These are phyloP conservation scores for Apiotrichum sp. DNA, from an alignment of 1,284 basidiomycete genomes.

Conservation along the genomic window DNA sequence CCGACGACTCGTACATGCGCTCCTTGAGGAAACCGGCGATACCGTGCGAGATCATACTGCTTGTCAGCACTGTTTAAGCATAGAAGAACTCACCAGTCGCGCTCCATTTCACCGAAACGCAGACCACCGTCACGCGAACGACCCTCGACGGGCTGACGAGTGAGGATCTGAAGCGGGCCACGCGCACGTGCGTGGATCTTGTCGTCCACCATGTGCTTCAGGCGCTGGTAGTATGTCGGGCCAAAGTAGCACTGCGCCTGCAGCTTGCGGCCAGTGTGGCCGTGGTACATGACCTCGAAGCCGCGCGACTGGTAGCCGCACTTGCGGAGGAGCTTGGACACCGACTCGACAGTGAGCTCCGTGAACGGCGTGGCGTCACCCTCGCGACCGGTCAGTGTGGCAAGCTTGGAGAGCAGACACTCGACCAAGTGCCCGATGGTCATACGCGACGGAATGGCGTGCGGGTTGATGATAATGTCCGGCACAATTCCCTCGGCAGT, in stretches of 20 bases:
- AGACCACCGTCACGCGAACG: conserved; percentile 95
- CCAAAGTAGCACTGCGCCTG: conserved; percentile 98
- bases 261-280: conserved; percentile 92
- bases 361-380: conserved; percentile 99
- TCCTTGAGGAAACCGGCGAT: conserved; percentile 97
- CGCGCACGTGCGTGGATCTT: conserved; percentile 98
- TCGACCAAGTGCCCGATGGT: conserved; percentile 99
- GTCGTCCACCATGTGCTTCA: conserved; percentile 99
- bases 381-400: conserved; percentile 91
- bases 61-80: too few relatives aligned
- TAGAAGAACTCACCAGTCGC: conserved; percentile 48
- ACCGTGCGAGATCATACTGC: conserved; percentile 93
- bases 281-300: conserved; percentile 97
- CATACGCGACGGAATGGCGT: conserved; percentile 99
- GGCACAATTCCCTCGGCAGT: conserved; percentile 92
- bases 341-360: conserved; percentile 92
- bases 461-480: conserved; percentile 97
- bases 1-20: conserved; percentile 74
- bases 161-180: conserved; percentile 95
- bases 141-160: conserved; percentile 98
- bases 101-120: conserved; percentile 99
- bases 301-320: conserved; percentile 94
- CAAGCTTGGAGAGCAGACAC: conserved; percentile 92
- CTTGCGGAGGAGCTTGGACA: conserved; percentile 71
- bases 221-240: conserved; percentile 96